These are phyloP conservation scores for Rosa lucieae DNA, from an alignment of 306 rosid species.

Conservation along the genomic window DNA sequence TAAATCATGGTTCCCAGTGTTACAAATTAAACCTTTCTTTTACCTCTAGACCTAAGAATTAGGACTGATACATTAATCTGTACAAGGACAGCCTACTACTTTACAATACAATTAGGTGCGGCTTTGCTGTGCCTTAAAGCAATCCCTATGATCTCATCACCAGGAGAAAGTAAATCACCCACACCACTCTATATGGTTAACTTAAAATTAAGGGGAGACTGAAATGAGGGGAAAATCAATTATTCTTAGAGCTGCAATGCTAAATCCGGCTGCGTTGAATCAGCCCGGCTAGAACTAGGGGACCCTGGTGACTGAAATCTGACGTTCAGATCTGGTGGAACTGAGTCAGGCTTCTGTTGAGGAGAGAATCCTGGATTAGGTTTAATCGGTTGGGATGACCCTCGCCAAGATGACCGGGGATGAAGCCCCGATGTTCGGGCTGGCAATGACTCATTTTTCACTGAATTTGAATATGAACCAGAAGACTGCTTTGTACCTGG, in stretches of 20 bases:
- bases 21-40: conserved; percentile 37
- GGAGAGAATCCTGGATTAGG: conserved; percentile 27
- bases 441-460: conserved; percentile 24
- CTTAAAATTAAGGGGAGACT: conserved; percentile 29
- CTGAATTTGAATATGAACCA: conserved; percentile 24
- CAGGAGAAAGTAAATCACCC: conserved; percentile 35
- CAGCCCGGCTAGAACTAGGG: conserved; percentile 56
- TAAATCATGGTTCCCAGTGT: conserved; percentile 23
- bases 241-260: conserved; percentile 63
- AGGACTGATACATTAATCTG: conserved; percentile 43
- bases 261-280: conserved; percentile 61
- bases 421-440: conserved; percentile 17
- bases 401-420: conserved; percentile 35
- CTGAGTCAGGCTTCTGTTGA: conserved; percentile 41
- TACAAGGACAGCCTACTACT: conserved; percentile 46
- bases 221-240: conserved; percentile 9
- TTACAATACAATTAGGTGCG: conserved; percentile 40
- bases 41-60: conserved; percentile 32
- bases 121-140: conserved; percentile 24
- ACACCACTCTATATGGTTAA: conserved; percentile 54
- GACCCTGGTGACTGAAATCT: conserved; percentile 66
- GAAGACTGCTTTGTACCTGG: conserved; percentile 29
- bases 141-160: conserved; percentile 25
- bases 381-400: conserved; percentile 30
- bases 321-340: conserved; percentile 62